Evolutionary conservation across 176 grass and related monocot genomes (phyloP).

Genomic region (Rhynchospora pubera): DNA sequence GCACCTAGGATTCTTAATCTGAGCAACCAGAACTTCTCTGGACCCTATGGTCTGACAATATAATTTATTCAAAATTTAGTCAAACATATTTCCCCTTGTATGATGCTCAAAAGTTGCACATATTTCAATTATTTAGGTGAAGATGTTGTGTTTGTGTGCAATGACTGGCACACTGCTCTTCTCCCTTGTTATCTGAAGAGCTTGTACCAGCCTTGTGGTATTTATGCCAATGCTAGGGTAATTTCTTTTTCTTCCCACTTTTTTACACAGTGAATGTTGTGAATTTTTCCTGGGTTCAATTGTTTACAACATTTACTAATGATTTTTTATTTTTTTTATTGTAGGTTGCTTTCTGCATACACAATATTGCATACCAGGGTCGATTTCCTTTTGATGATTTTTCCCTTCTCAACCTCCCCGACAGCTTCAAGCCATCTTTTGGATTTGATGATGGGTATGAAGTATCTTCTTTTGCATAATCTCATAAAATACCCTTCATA

Average conservation of each 20-base stretch:
- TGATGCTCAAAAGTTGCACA: background rate
- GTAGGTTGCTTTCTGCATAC: constrained; percentile 90
- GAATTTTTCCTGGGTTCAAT: constrained; percentile 29
- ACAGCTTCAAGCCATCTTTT: constrained; percentile 64
- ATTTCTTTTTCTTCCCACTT: constrained; percentile 15
- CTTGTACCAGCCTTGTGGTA: constrained; percentile 54
- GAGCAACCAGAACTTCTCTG: constrained; percentile 46
- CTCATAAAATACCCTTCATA: background rate
- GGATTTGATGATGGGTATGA: constrained; percentile 73
- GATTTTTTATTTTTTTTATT: constrained; percentile 9
- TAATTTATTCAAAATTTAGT: constrained; percentile 24
- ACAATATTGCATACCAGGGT: constrained; percentile 92
- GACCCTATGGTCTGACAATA: constrained; percentile 55
- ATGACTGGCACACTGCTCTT: constrained; percentile 84
- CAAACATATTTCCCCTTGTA: constrained; percentile 13
- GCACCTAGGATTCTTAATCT: constrained; percentile 71
- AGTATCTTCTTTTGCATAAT: background rate
- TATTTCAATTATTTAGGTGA: constrained; percentile 41
- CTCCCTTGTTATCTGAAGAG: constrained; percentile 76
- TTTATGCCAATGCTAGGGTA: constrained; percentile 72
- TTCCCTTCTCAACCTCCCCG: constrained; percentile 52
- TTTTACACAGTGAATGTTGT: constrained; percentile 41
- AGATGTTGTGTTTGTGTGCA: constrained; percentile 80
- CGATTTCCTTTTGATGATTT: constrained; percentile 49
- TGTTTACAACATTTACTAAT: background rate